Conservation (phyloP, 225 moss, liverwort and hornwort species). For the Asterella californica region DNA sequence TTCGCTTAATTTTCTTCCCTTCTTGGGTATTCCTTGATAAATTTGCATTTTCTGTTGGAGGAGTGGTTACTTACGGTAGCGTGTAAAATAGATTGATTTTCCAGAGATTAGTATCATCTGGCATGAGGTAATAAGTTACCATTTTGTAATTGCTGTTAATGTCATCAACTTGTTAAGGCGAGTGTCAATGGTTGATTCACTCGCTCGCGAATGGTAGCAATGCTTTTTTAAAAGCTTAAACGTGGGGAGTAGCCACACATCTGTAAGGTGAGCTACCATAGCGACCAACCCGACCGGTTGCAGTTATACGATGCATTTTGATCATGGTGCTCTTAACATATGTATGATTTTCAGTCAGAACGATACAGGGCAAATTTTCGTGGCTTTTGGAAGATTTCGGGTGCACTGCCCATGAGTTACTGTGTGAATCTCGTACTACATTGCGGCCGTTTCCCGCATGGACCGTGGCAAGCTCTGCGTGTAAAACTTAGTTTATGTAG, state of each 20-base stretch:
- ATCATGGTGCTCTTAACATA: not conserved
- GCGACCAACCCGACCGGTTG: not conserved
- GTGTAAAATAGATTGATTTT: slow-evolving; percentile 43
- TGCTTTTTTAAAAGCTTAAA: not conserved
- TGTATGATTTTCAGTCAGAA: not conserved
- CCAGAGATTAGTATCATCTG: slow-evolving; percentile 41
- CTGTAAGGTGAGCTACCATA: slow-evolving; percentile 1
- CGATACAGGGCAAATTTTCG: not conserved
- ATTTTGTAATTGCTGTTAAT: slow-evolving; percentile 33
- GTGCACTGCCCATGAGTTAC: not conserved
- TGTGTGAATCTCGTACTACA: not conserved
- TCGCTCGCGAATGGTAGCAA: slow-evolving; percentile 29
- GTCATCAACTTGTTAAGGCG: slow-evolving; percentile 22
- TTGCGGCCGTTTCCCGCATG: not conserved
- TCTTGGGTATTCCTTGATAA: not conserved
- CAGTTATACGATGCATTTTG: not conserved
- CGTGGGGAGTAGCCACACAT: slow-evolving; percentile 12
- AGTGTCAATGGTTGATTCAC: slow-evolving; percentile 26
- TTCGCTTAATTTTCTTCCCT: slow-evolving; percentile 8
- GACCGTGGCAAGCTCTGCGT: not conserved
- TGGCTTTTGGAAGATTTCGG: not conserved
- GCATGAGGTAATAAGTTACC: slow-evolving; percentile 39
- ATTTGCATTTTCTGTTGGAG: slow-evolving; percentile 21
- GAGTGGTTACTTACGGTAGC: slow-evolving; percentile 20
- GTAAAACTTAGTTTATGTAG: not conserved